Evolutionary conservation across 1,139 yeast species (phyloP), one percentile per base, ranked within the genome.

Genomic region (Debaryomyces udenii): DNA sequence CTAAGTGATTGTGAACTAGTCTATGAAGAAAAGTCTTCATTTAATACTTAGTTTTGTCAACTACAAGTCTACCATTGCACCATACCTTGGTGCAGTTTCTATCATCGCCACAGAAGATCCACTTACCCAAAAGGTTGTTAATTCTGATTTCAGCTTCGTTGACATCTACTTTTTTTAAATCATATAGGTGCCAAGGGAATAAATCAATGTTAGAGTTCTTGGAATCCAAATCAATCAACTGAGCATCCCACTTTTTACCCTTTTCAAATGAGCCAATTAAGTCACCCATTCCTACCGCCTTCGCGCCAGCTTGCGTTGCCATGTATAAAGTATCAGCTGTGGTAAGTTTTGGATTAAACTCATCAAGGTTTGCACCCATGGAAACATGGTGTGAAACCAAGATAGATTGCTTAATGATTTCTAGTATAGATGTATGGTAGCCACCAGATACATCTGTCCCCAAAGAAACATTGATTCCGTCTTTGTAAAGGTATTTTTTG

Each of bases 361-460:
- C 74, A 9, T 35, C 35, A 20, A 20, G 22, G 9, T 27, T 35
- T 4, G 55, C 59, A 43, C 73, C 75, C 86, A 89, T 86, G 1
- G 93, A 80, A 40, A 86, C 66, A 59, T 89, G 96, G 52, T 96
- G 83, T 6, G 96, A 86, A 2, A 89, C 96, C 43, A 89, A 61
- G 28, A 88, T 74, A 1, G 96, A 88, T 48, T 86, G 90, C 53
- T 85, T 80, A 13, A 95, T 87, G 9, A 84, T 80, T 15, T 77
- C 80, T 44, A 93, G 70, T 27, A 93, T 84, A 32, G 91, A 84
- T 23, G 88, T 83, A 10, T 94, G 81, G 62, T 78, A 89, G 0
- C 99, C 99, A 6, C 96, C 99, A 33, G 96, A 86, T 17, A 91
- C 80, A 59, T 93, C 99, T 1, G 96, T 86, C 1, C 99, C 99